A percentile compares a stretch with the other conserved stretches of the same genome.
Conservation (phyloP, 176 grass and related monocot genomes). For the Metroxylon sagu region DNA sequence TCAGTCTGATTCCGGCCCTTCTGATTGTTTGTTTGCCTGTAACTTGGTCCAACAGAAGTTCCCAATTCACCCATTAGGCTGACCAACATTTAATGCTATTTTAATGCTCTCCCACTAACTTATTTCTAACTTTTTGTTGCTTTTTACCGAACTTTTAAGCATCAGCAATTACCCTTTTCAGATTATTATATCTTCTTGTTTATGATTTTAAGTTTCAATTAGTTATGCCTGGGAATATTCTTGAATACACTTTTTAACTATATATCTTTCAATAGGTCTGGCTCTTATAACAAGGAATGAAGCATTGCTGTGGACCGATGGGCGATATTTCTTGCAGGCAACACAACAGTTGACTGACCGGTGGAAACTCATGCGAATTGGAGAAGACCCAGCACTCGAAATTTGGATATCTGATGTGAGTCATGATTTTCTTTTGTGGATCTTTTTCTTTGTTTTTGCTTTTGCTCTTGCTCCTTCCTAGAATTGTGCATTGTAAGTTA, state of each 20-base stretch:
- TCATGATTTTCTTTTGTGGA: constrained; percentile 7
- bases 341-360: constrained; percentile 51
- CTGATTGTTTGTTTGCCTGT: no score
- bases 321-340: constrained; percentile 92
- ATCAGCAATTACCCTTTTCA: no score
- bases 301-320: constrained; percentile 95
- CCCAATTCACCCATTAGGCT: no score
- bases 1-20: no score
- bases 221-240: background rate
- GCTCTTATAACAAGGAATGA: constrained; percentile 85
- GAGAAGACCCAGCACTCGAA: constrained; percentile 82
- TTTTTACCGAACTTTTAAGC: no score
- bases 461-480: background rate
- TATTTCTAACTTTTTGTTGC: no score
- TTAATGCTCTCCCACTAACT: no score
- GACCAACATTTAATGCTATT: no score
- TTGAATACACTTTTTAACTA: constrained; percentile 2
- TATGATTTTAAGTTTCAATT: background rate
- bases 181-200: background rate
- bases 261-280: constrained; percentile 48
- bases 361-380: constrained; percentile 94
- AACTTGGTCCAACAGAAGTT: no score
- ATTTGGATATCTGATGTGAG: constrained; percentile 76
- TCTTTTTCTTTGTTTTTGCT: background rate
- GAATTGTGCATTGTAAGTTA: no score